Evolutionary conservation across 495 filamentous ascomycete species (phyloP).

Genomic region (Amorphotheca resinae): DNA sequence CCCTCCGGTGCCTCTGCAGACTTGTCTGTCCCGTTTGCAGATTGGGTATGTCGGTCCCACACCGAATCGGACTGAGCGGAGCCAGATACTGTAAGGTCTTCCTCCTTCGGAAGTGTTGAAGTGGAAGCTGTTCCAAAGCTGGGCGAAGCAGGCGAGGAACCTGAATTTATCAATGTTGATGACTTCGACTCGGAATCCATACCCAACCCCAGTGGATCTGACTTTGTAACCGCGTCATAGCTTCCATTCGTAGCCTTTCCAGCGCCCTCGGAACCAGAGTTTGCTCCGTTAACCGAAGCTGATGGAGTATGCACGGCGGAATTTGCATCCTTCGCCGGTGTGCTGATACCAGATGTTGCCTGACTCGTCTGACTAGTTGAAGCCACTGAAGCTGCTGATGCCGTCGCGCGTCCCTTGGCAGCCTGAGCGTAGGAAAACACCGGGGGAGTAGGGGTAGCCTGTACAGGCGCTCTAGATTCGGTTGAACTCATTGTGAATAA

Average conservation of each 20-base stretch:
- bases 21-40: slow-evolving; percentile 27
- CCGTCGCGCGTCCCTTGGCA: slow-evolving; percentile 57
- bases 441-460: slow-evolving; percentile 10
- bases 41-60: slow-evolving; percentile 56
- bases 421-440: slow-evolving; percentile 92
- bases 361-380: slow-evolving; percentile 13
- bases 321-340: slow-evolving; percentile 14
- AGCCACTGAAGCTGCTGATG: slow-evolving; percentile 15
- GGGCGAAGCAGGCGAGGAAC: slow-evolving; percentile 52
- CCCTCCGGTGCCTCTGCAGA: slow-evolving; percentile 28
- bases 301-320: slow-evolving; percentile 15
- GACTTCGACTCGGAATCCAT: slow-evolving; percentile 19
- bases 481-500: slow-evolving; percentile 16
- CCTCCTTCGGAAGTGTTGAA: slow-evolving; percentile 53
- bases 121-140: slow-evolving; percentile 54
- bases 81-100: slow-evolving; percentile 48
- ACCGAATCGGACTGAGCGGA: slow-evolving; percentile 19
- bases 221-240: slow-evolving; percentile 7
- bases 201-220: slow-evolving; percentile 4
- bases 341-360: slow-evolving; percentile 26
- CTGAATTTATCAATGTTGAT: slow-evolving; percentile 7
- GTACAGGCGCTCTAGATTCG: slow-evolving; percentile 9
- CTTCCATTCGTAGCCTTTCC: slow-evolving; percentile 16
- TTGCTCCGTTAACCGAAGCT: neutral
- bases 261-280: slow-evolving; percentile 14